Evolutionary conservation across 2,329 filamentous ascomycete species (phyloP).

Genomic region (Teratosphaeria nubilosa): DNA sequence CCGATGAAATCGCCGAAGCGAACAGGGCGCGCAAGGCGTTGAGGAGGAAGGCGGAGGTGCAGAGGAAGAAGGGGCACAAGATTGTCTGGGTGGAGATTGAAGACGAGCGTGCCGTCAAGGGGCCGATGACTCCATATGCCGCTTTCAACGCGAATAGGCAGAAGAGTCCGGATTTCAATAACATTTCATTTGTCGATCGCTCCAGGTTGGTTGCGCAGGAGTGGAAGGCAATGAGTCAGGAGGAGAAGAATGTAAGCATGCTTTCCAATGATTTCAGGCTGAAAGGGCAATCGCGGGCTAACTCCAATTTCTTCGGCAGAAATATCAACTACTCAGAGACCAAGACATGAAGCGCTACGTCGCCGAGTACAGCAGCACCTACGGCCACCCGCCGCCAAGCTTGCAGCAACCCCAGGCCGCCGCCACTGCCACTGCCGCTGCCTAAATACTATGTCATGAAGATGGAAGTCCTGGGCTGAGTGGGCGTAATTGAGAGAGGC

Average conservation of each 20-base stretch:
- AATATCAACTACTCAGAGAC: background rate
- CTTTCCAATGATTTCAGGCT: background rate
- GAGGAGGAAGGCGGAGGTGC: constrained; percentile 10
- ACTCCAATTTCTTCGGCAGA: background rate
- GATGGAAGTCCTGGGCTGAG: background rate
- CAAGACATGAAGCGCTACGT: constrained; percentile 1
- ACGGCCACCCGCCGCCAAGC: background rate
- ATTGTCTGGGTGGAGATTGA: constrained; percentile 27
- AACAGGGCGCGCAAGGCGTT: constrained; percentile 45
- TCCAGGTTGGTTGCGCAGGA: constrained; percentile 34
- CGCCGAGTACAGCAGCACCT: background rate
- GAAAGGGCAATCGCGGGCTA: background rate
- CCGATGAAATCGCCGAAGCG: constrained; percentile 47
- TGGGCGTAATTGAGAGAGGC: background rate
- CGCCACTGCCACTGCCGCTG: background rate
- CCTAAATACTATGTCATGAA: background rate
- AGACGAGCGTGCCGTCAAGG: constrained; percentile 47
- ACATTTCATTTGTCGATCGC: constrained; percentile 33
- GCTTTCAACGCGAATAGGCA: constrained; percentile 38
- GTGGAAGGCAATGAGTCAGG: constrained; percentile 37
- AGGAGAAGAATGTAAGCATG: constrained; percentile 38
- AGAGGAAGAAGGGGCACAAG: constrained; percentile 4
- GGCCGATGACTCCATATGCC: constrained; percentile 28
- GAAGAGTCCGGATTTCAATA: constrained; percentile 41
- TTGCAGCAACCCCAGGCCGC: background rate